Evolutionary conservation across 1,139 yeast genomes (phyloP).

Genomic region (Blastobotrys proliferans): DNA sequence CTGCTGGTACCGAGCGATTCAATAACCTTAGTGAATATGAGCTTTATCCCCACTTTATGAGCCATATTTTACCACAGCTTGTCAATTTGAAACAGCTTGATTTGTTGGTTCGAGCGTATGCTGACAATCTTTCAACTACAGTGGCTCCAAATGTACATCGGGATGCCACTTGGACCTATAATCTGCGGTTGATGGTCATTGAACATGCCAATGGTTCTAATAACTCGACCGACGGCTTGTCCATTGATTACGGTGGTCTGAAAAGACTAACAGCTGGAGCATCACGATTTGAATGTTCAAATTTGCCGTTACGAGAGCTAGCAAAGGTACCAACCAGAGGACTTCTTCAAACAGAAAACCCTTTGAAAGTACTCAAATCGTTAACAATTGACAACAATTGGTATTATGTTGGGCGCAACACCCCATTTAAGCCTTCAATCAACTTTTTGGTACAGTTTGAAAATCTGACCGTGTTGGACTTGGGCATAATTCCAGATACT

Average conservation of each 20-base stretch:
- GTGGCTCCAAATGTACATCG: neutral
- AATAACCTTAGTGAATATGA: neutral
- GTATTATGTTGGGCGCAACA: neutral
- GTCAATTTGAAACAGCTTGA: neutral
- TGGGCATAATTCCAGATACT: neutral
- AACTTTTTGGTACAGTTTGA: conserved; percentile 5
- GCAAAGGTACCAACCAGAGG: neutral
- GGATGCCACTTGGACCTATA: neutral
- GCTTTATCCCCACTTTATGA: neutral
- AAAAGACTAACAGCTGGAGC: neutral
- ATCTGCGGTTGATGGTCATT: neutral
- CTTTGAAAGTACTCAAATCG: too few relatives aligned
- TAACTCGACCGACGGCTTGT: neutral
- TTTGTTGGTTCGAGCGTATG: neutral
- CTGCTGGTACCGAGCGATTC: neutral
- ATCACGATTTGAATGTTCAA: neutral
- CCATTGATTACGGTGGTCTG: neutral
- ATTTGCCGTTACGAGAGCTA: neutral
- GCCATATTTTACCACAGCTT: neutral
- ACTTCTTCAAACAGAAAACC: too few relatives aligned
- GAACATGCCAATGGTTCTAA: neutral
- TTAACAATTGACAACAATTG: neutral
- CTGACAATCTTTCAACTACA: too few relatives aligned
- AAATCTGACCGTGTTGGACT: neutral
- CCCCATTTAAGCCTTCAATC: too few relatives aligned